A percentile compares a stretch with the other conserved stretches of the same genome.
Evolutionary conservation across 345 rosid genomes (phyloP).

Genomic region (Salix koriyanagi): DNA sequence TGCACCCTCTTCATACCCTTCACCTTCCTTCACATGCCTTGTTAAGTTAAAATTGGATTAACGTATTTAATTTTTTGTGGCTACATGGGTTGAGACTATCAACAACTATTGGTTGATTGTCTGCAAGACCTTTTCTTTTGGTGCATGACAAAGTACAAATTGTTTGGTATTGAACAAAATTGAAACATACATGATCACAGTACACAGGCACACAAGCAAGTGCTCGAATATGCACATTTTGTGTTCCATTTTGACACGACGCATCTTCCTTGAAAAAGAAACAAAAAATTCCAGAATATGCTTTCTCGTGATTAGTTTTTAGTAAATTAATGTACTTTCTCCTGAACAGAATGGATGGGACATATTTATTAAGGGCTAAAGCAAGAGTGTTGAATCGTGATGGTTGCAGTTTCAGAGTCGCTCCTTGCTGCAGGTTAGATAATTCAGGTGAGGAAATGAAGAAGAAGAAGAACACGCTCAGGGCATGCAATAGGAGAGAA

Average conservation of each 20-base stretch:
- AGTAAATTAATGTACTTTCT: neutral
- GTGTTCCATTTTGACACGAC: neutral
- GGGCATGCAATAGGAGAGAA: no score
- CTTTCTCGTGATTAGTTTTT: neutral
- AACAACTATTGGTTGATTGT: neutral
- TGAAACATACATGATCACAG: neutral
- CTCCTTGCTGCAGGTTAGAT: neutral
- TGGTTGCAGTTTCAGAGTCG: neutral
- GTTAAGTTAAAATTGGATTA: neutral
- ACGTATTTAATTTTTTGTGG: neutral
- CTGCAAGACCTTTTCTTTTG: neutral
- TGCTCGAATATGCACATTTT: neutral
- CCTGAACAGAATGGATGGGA: neutral
- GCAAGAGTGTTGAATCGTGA: neutral
- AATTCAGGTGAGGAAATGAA: no score
- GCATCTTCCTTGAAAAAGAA: neutral
- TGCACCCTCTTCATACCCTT: neutral
- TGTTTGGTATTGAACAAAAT: neutral
- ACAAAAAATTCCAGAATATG: neutral
- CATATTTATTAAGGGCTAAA: neutral
- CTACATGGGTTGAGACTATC: neutral
- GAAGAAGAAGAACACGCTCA: no score
- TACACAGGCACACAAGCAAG: neutral
- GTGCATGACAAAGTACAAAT: neutral
- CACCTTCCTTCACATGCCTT: neutral